Evolutionary conservation across 1,284 basidiomycete species (phyloP).

Genomic region (Cutaneotrichosporon daszewskae): DNA sequence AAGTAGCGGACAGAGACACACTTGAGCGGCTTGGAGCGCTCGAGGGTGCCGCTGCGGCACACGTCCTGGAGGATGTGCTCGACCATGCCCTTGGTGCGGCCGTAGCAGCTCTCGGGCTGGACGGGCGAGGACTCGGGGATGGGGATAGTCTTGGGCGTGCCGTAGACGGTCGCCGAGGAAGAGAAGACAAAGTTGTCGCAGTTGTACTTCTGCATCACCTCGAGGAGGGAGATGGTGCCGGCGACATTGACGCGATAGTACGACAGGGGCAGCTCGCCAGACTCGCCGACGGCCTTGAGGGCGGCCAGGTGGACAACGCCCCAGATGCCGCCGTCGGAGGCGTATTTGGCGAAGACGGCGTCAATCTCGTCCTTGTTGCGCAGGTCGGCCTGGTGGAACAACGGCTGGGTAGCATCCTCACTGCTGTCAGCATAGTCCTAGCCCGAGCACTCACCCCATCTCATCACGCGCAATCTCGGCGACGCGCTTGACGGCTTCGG

Average conservation of each 20-base stretch:
- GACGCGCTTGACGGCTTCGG: conserved; percentile 62
- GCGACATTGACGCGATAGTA: conserved; percentile 90
- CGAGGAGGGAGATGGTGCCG: conserved; percentile 72
- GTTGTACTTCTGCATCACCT: conserved; percentile 62
- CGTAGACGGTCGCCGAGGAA: conserved; percentile 98
- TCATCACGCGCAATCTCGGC: conserved; percentile 67
- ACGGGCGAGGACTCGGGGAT: conserved; percentile 90
- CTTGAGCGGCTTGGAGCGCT: conserved; percentile 25
- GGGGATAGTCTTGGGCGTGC: conserved; percentile 83
- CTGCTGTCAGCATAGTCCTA: conserved; percentile 2
- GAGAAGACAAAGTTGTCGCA: conserved; percentile 73
- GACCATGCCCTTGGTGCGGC: conserved; percentile 89
- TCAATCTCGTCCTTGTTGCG: conserved; percentile 64
- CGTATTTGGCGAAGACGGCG: conserved; percentile 71
- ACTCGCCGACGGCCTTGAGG: conserved; percentile 97
- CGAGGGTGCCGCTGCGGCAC: conserved; percentile 59
- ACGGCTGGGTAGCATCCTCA: conserved; percentile 32
- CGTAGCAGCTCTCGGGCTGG: conserved; percentile 87
- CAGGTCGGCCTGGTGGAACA: conserved; percentile 61
- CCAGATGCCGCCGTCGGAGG: conserved; percentile 86
- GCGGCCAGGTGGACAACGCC: conserved; percentile 96
- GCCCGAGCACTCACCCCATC: conserved; percentile 38
- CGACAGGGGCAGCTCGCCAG: conserved; percentile 84
- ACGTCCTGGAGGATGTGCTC: conserved; percentile 88
- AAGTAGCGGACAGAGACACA: conserved; percentile 68